Evolutionary conservation across 1,284 basidiomycete species (phyloP).

Genomic region (Exobasidium cylindrosporum): DNA sequence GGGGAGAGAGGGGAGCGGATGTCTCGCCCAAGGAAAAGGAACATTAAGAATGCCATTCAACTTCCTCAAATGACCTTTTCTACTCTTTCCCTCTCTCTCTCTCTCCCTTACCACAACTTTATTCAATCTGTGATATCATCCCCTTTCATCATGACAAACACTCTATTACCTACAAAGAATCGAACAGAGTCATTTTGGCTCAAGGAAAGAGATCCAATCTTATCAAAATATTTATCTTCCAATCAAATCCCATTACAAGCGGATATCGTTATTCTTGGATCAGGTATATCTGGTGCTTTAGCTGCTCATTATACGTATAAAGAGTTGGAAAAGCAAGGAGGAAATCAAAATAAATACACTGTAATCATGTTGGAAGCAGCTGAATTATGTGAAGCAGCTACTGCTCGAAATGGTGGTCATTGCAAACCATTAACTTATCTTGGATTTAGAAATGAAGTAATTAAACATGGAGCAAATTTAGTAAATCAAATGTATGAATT

Average conservation of each 20-base stretch:
- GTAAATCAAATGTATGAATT: background rate
- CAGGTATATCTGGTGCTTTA: conserved; percentile 2
- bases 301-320: background rate
- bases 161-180: background rate
- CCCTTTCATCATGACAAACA: too few relatives aligned
- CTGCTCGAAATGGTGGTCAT: conserved; percentile 9
- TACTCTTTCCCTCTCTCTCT: too few relatives aligned
- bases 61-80: too few relatives aligned
- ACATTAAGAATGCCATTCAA: too few relatives aligned
- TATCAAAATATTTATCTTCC: background rate
- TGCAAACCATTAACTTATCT: conserved; percentile 7
- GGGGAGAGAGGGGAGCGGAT: too few relatives aligned
- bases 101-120: too few relatives aligned
- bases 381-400: conserved; percentile 4
- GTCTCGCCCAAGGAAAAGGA: too few relatives aligned
- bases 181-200: conserved; percentile 6
- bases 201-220: background rate
- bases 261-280: background rate
- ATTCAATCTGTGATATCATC: too few relatives aligned
- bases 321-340: background rate
- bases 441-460: background rate
- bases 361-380: background rate
- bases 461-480: background rate
- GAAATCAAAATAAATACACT: background rate
- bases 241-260: background rate